Conservation (phyloP, 2,329 filamentous ascomycete genomes). For the Gremmenia infestans region DNA sequence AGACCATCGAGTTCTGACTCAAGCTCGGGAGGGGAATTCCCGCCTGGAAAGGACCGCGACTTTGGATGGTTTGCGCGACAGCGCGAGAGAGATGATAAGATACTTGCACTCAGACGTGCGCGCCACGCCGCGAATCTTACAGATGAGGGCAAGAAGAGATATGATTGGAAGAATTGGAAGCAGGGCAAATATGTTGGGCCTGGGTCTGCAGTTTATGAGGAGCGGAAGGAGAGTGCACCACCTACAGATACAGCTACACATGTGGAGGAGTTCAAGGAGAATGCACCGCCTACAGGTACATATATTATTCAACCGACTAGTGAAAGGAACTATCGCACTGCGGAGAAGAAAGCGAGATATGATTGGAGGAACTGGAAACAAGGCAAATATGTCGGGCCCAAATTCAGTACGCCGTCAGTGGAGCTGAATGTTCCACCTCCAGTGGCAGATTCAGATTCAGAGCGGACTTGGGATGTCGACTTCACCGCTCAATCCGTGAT, state of each 20-base stretch:
- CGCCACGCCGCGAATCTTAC: neutral
- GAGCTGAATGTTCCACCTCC: neutral
- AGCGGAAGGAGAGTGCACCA: too few species aligned
- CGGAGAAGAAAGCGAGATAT: neutral
- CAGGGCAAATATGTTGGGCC: too few species aligned
- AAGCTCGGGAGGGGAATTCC: neutral
- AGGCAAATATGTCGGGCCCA: too few species aligned
- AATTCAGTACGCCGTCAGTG: neutral
- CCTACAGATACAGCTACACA: too few species aligned
- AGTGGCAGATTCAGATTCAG: constrained; percentile 5
- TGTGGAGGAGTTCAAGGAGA: neutral
- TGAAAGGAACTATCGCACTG: neutral
- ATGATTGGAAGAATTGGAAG: too few species aligned
- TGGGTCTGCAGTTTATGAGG: too few species aligned
- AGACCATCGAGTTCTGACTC: neutral
- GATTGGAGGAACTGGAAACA: neutral
- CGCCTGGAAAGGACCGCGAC: neutral
- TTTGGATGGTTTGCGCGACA: neutral
- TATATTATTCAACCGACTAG: neutral
- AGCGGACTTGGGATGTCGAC: constrained; percentile 20
- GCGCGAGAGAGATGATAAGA: neutral
- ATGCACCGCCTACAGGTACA: neutral
- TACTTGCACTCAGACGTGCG: neutral
- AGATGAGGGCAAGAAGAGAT: neutral
- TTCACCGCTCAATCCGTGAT: constrained; percentile 26